Conservation (phyloP, 805 yeast genomes). For the Komagataella phaffii region DNA sequence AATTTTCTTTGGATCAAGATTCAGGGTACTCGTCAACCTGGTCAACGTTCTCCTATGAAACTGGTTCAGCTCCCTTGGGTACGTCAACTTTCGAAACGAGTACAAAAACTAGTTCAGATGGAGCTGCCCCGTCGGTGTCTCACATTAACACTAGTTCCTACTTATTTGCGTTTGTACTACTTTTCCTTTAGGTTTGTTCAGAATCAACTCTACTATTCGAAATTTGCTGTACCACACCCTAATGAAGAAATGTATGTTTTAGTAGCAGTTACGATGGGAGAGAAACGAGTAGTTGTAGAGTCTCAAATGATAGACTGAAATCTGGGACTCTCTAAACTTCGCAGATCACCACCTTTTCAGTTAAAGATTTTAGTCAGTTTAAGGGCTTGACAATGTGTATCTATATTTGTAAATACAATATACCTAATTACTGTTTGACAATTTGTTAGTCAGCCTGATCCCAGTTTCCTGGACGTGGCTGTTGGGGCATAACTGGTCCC, state of each 20-base stretch:
- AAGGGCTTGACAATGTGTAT: no score
- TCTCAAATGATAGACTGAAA: no score
- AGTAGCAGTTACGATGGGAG: no score
- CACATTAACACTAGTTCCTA: not conserved
- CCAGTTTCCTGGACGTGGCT: slow-evolving; percentile 89
- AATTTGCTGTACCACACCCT: no score
- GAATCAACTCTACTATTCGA: no score
- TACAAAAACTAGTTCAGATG: not conserved
- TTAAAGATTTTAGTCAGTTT: no score
- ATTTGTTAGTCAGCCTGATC: slow-evolving; percentile 69
- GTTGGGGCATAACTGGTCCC: slow-evolving; percentile 85
- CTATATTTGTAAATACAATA: not conserved
- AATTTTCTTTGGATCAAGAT: not conserved
- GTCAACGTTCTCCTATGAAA: not conserved
- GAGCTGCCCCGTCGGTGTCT: not conserved
- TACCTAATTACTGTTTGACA: not conserved
- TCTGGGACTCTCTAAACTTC: no score
- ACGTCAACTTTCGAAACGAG: not conserved
- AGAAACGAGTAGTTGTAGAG: no score
- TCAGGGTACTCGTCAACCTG: not conserved
- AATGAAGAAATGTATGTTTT: no score
- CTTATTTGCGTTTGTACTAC: not conserved
- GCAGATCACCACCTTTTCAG: no score
- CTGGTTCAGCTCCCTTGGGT: not conserved
- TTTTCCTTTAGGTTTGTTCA: not conserved